phyloP scores from a whole-genome alignment of 345 rosid genomes.

The Hibiscus trionum region DNA sequence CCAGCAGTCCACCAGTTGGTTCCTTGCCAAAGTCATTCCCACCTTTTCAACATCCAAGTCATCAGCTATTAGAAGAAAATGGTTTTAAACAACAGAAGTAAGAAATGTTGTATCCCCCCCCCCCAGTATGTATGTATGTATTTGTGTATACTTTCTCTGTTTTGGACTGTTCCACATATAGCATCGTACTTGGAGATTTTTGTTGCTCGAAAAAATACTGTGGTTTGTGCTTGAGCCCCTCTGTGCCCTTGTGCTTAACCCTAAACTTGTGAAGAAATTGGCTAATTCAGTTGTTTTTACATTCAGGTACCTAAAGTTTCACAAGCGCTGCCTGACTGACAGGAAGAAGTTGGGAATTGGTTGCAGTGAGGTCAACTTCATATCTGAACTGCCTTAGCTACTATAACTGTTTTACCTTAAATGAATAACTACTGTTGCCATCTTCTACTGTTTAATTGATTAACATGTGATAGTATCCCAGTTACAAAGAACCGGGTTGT shows the following conservation, averaged over 20 bases:
- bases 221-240: not conserved
- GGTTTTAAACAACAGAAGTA: slow-evolving; percentile 95
- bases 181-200: not conserved
- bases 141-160: not conserved
- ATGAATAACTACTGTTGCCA: not conserved
- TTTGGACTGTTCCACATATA: not conserved
- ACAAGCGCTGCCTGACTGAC: slow-evolving; percentile 82
- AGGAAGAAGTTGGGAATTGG: slow-evolving; percentile 88
- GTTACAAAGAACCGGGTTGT: not conserved
- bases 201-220: not conserved
- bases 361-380: slow-evolving; percentile 73
- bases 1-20: slow-evolving; percentile 88
- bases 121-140: slow-evolving; percentile 5
- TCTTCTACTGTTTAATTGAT: not conserved
- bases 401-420: not conserved
- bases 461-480: not conserved
- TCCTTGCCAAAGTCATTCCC: slow-evolving; percentile 93
- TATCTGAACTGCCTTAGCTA: slow-evolving; percentile 1
- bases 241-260: slow-evolving; percentile 6
- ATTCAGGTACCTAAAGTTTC: slow-evolving; percentile 81
- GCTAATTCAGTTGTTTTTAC: slow-evolving; percentile 21
- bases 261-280: slow-evolving; percentile 7
- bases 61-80: slow-evolving; percentile 89
- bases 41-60: slow-evolving; percentile 92
- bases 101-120: slow-evolving; percentile 21